These are phyloP conservation scores for Eimeria acervulina DNA, from an alignment of 169 alveolate species.

Conservation along the genomic window DNA sequence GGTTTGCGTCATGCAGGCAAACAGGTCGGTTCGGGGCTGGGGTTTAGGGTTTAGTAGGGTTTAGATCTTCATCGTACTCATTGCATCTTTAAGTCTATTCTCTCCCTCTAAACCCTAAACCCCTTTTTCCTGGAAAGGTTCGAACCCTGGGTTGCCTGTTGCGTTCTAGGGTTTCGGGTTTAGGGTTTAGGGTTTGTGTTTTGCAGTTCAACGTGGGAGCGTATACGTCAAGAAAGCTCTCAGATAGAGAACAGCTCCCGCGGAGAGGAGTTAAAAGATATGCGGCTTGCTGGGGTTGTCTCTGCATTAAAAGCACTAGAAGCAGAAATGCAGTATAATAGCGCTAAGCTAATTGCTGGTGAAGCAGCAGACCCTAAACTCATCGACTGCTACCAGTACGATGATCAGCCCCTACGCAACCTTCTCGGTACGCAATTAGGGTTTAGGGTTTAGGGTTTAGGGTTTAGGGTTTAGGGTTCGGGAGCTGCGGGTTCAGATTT, in stretches of 20 bases:
- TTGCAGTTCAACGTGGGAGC: constrained; percentile 11
- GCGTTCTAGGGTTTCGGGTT: constrained; percentile 12
- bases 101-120: too few relatives aligned
- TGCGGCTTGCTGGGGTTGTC: background rate
- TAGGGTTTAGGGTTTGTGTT: background rate
- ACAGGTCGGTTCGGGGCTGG: constrained; percentile 48
- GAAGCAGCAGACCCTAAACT: background rate
- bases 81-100: too few relatives aligned
- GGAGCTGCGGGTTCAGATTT: background rate
- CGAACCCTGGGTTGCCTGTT: too few relatives aligned
- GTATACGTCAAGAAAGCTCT: background rate
- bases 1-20: constrained; percentile 81
- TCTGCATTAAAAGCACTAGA: background rate
- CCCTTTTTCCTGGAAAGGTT: too few relatives aligned
- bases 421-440: constrained; percentile 15
- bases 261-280: background rate
- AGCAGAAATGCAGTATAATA: background rate
- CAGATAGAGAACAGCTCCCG: background rate
- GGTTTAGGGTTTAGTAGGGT: constrained; percentile 13
- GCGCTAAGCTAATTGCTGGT: background rate
- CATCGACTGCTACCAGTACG: constrained; percentile 32
- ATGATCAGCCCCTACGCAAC: background rate
- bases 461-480: background rate
- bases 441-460: constrained; percentile 10
- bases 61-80: too few relatives aligned